Conservation (phyloP, 306 rosid species). For the Corylus heterophylla region DNA sequence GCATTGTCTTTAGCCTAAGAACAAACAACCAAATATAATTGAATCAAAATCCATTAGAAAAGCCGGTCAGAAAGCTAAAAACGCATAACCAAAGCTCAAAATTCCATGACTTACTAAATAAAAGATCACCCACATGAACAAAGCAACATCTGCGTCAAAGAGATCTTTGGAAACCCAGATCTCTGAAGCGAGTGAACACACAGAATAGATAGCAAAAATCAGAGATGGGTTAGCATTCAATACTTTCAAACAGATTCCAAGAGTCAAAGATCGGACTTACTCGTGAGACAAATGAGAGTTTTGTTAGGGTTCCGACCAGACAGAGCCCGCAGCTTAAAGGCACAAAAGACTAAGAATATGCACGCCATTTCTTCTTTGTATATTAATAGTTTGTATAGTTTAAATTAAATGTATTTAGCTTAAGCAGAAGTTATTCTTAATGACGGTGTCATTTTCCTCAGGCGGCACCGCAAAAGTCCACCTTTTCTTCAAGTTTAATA, state of each 20-base stretch:
- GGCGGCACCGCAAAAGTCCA: too few species aligned
- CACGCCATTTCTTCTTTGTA: not conserved
- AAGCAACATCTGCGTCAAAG: not conserved
- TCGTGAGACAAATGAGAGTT: not conserved
- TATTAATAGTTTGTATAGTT: too few species aligned
- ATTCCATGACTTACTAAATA: not conserved
- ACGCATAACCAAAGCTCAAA: not conserved
- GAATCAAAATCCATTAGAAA: not conserved
- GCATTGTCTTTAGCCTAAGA: constrained; percentile 30
- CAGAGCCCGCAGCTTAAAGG: not conserved
- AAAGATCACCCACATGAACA: not conserved
- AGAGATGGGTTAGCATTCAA: not conserved
- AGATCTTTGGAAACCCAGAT: not conserved
- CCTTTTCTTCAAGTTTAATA: too few species aligned
- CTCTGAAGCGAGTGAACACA: not conserved
- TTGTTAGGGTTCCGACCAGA: not conserved
- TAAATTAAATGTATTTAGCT: too few species aligned
- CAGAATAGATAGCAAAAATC: not conserved
- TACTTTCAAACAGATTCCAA: not conserved
- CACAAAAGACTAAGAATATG: not conserved
- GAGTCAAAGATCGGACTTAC: not conserved
- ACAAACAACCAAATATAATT: constrained; percentile 11
- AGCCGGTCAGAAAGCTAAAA: not conserved
- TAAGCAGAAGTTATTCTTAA: too few species aligned
- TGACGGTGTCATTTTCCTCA: too few species aligned